These are phyloP conservation scores for Stephania yunnanensis DNA, from an alignment of 164 flowering plant genomes.

Conservation along the genomic window DNA sequence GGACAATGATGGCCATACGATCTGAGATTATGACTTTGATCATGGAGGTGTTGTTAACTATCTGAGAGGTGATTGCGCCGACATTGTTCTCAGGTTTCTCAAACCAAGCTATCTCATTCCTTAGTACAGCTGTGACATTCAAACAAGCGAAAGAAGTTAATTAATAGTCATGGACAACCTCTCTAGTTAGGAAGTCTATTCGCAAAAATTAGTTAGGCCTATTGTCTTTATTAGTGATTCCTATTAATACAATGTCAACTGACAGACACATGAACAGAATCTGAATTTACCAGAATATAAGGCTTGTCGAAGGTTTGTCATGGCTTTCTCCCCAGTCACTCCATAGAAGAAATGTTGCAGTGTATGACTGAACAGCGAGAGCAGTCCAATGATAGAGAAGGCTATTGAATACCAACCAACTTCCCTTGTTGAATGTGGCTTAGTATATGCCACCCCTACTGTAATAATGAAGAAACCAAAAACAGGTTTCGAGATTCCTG, in stretches of 20 bases:
- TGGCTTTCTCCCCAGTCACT: conserved; percentile 63
- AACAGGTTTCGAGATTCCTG: conserved; percentile 71
- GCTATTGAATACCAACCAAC: conserved; percentile 44
- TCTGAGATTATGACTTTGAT: conserved; percentile 61
- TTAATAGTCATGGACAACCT: no score
- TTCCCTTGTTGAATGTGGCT: conserved; percentile 23
- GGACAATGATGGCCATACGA: conserved; percentile 65
- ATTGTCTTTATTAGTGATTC: not conserved
- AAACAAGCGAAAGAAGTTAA: not conserved
- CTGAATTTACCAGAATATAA: conserved; percentile 44
- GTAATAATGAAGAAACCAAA: conserved; percentile 73
- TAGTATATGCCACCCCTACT: conserved; percentile 56
- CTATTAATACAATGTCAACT: not conserved
- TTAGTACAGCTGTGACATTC: conserved; percentile 38
- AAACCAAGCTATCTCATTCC: conserved; percentile 70
- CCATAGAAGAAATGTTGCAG: conserved; percentile 66
- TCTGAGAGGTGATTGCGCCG: conserved; percentile 46
- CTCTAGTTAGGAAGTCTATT: no score
- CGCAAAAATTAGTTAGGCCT: no score
- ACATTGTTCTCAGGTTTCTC: conserved; percentile 51
- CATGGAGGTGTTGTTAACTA: conserved; percentile 54
- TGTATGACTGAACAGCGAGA: conserved; percentile 49
- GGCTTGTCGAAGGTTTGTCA: conserved; percentile 49
- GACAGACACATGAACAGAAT: not conserved
- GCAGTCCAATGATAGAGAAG: conserved; percentile 44